A percentile compares a stretch with the other conserved stretches of the same genome.
phyloP scores from a whole-genome alignment of 306 rosid genomes.

The Cicer arietinum region DNA sequence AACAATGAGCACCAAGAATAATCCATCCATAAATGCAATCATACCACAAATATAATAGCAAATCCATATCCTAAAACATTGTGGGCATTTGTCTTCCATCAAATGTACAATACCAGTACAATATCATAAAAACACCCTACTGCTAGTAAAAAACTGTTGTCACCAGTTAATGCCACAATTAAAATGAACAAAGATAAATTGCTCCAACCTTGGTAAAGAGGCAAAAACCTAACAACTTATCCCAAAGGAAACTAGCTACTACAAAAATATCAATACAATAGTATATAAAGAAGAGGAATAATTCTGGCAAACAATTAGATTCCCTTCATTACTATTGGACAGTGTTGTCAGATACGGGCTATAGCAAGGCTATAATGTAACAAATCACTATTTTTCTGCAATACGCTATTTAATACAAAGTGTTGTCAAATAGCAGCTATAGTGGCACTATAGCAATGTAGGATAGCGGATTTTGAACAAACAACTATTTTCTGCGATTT shows the following conservation, averaged over 20 bases:
- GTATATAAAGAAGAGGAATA: too few relatives aligned
- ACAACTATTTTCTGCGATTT: too few relatives aligned
- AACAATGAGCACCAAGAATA: conserved; percentile 20
- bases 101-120: neutral
- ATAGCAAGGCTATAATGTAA: too few relatives aligned
- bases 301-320: neutral
- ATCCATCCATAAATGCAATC: neutral
- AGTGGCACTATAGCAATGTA: too few relatives aligned
- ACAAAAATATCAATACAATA: neutral
- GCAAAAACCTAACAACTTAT: neutral
- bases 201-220: neutral
- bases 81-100: neutral
- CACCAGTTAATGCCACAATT: conserved; percentile 9
- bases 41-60: conserved; percentile 21
- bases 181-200: neutral
- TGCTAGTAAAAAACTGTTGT: neutral
- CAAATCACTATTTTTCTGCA: too few relatives aligned
- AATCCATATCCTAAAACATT: neutral
- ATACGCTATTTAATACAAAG: too few relatives aligned
- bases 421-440: too few relatives aligned
- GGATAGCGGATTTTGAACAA: too few relatives aligned
- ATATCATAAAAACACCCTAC: neutral
- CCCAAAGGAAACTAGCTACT: conserved; percentile 1
- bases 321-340: neutral
- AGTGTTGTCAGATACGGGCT: neutral